Conservation (phyloP, 108 stramenopile species). For the Cyclotella kingstonii region DNA sequence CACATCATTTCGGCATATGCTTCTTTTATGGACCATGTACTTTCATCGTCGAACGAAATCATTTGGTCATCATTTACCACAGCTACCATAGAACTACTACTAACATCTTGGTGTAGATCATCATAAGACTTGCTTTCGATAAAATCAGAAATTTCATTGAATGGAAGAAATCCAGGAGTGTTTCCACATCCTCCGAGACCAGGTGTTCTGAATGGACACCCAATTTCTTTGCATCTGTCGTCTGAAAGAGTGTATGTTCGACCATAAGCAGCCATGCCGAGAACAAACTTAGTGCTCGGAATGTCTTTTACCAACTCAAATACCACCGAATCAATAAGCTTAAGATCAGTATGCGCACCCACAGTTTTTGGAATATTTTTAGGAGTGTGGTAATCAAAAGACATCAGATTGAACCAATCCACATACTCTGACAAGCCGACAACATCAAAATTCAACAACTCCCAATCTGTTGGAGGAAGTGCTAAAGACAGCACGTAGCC, state of each 20-base stretch:
- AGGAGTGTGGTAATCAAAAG: conserved; percentile 51
- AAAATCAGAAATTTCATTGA: conserved; percentile 40
- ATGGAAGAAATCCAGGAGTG: conserved; percentile 46
- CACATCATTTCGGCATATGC: conserved; percentile 53
- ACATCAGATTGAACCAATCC: conserved; percentile 55
- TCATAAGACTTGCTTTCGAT: conserved; percentile 39
- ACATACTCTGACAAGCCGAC: conserved; percentile 37
- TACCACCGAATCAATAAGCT: conserved; percentile 45
- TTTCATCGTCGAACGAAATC: conserved; percentile 45
- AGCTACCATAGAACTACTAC: conserved; percentile 42
- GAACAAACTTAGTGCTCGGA: conserved; percentile 42
- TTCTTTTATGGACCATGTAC: conserved; percentile 47
- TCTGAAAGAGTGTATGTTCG: conserved; percentile 48
- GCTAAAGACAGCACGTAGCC: conserved; percentile 35
- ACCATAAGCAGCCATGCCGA: conserved; percentile 53
- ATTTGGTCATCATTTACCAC: conserved; percentile 42
- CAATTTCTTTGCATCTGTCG: conserved; percentile 40
- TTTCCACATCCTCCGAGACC: conserved; percentile 49
- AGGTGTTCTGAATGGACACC: conserved; percentile 49
- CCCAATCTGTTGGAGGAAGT: conserved; percentile 51
- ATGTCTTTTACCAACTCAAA: conserved; percentile 26
- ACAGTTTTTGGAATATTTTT: conserved; percentile 47
- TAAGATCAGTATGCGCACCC: conserved; percentile 49
- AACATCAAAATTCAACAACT: conserved; percentile 43
- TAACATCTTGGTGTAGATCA: conserved; percentile 37